These are phyloP conservation scores for Globisporangium barbulae DNA, from an alignment of 352 stramenopile genomes.

Conservation along the genomic window DNA sequence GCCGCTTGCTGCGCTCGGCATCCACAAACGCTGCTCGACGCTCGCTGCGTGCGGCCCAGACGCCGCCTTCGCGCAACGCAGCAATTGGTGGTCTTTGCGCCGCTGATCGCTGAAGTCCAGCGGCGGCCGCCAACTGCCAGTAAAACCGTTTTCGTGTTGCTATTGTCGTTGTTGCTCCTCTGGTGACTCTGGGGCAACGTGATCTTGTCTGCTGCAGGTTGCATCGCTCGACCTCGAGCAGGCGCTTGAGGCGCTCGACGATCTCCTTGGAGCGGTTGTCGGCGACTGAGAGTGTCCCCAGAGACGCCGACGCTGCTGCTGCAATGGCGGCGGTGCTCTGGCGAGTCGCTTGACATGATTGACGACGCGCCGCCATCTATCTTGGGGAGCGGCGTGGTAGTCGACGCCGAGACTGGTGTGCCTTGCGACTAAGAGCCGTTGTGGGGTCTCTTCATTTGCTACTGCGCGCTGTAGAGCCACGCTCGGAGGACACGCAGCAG, in stretches of 20 bases:
- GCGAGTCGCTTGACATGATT: slow-evolving; percentile 7
- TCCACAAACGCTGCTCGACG: slow-evolving; percentile 12
- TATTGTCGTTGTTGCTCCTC: slow-evolving; percentile 13
- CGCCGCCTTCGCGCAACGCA: too few relatives aligned
- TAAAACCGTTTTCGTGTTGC: slow-evolving; percentile 3
- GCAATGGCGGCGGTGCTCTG: slow-evolving; percentile 23
- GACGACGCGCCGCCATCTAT: slow-evolving; percentile 13
- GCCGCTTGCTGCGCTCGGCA: slow-evolving; percentile 38
- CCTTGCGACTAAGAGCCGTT: slow-evolving; percentile 12
- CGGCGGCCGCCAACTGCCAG: too few relatives aligned
- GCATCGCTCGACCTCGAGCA: too few relatives aligned
- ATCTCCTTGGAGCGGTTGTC: slow-evolving; percentile 91
- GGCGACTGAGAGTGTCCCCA: slow-evolving; percentile 23
- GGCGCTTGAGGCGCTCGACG: slow-evolving; percentile 86
- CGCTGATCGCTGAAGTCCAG: too few relatives aligned
- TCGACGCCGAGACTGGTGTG: slow-evolving; percentile 29
- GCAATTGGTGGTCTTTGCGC: too few relatives aligned
- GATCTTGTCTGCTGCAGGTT: slow-evolving; percentile 68
- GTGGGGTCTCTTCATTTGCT: slow-evolving; percentile 42
- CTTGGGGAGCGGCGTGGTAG: slow-evolving; percentile 33
- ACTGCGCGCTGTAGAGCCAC: slow-evolving; percentile 89
- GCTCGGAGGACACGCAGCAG: slow-evolving; percentile 86
- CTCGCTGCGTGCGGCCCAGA: too few relatives aligned
- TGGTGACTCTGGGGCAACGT: slow-evolving; percentile 24
- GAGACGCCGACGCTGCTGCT: neutral